Evolutionary conservation across 2,329 filamentous ascomycete genomes (phyloP).

Genomic region (Cladosporium oxysporum): DNA sequence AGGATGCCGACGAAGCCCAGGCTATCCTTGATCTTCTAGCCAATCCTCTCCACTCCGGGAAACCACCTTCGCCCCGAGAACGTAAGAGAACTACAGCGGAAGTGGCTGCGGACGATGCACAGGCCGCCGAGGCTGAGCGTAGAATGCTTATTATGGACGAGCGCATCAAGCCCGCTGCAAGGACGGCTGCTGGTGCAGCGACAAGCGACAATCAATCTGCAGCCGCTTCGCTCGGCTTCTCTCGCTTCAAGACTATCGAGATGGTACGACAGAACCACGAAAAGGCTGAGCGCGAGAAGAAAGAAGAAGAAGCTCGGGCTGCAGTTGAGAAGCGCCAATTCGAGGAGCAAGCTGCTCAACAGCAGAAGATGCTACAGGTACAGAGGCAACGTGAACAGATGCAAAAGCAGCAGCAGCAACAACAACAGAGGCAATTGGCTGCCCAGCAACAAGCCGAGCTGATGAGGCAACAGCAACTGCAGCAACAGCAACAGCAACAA

Average conservation of each 20-base stretch:
- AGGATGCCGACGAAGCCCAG: constrained; percentile 67
- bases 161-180: constrained; percentile 64
- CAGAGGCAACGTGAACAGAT: constrained; percentile 45
- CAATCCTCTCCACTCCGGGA: constrained; percentile 75
- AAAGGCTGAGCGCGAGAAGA: constrained; percentile 59
- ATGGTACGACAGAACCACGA: constrained; percentile 65
- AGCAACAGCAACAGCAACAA: constrained; percentile 27
- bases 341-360: constrained; percentile 51
- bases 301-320: constrained; percentile 59
- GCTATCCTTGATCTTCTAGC: constrained; percentile 69
- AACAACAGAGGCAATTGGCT: neutral
- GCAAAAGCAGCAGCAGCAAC: constrained; percentile 36
- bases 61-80: constrained; percentile 80
- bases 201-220: constrained; percentile 73
- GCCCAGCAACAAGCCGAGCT: constrained; percentile 28
- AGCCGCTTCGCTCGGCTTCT: constrained; percentile 76
- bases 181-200: constrained; percentile 58
- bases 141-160: constrained; percentile 95
- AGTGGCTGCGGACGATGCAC: constrained; percentile 89
- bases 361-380: constrained; percentile 49
- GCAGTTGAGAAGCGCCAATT: constrained; percentile 36
- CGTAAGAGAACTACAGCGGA: constrained; percentile 93
- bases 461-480: constrained; percentile 11
- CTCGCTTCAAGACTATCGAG: constrained; percentile 87
- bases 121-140: constrained; percentile 83